phyloP scores from a whole-genome alignment of 2,329 filamentous ascomycete species.

The Annulohypoxylon truncatum region DNA sequence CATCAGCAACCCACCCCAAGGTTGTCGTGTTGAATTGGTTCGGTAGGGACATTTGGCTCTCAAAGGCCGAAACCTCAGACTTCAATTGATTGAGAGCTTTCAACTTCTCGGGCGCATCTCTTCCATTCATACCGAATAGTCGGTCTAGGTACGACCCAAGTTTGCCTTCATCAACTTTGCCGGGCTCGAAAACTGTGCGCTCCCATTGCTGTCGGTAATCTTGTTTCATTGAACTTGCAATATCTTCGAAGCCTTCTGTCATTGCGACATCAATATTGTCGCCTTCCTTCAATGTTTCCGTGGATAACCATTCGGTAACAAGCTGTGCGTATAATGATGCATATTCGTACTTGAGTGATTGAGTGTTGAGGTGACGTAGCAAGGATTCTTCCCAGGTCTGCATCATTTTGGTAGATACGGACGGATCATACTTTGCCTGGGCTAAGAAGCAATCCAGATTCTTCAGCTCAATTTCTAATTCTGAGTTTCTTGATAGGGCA shows the following conservation, averaged over 20 bases:
- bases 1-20: slow-evolving; percentile 56
- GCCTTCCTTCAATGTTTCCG: slow-evolving; percentile 41
- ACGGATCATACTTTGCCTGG: slow-evolving; percentile 56
- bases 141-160: slow-evolving; percentile 55
- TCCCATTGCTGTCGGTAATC: slow-evolving; percentile 59
- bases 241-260: slow-evolving; percentile 55
- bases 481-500: slow-evolving; percentile 41
- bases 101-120: slow-evolving; percentile 44
- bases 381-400: slow-evolving; percentile 52
- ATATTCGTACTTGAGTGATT: slow-evolving; percentile 58
- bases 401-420: slow-evolving; percentile 52
- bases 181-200: slow-evolving; percentile 56
- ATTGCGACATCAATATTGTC: slow-evolving; percentile 41
- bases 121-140: slow-evolving; percentile 54
- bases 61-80: slow-evolving; percentile 48
- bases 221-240: slow-evolving; percentile 56
- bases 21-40: slow-evolving; percentile 52
- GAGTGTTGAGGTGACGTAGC: slow-evolving; percentile 54
- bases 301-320: slow-evolving; percentile 60
- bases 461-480: slow-evolving; percentile 51
- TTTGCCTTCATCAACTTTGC: slow-evolving; percentile 52
- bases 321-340: slow-evolving; percentile 59
- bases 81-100: slow-evolving; percentile 44
- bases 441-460: slow-evolving; percentile 56
- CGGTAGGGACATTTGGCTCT: slow-evolving; percentile 45